Percentiles rank a stretch among this genome's conserved stretches.
phyloP scores from a whole-genome alignment of 192 early-diverging fungal species.

The Coemansia sp. region DNA sequence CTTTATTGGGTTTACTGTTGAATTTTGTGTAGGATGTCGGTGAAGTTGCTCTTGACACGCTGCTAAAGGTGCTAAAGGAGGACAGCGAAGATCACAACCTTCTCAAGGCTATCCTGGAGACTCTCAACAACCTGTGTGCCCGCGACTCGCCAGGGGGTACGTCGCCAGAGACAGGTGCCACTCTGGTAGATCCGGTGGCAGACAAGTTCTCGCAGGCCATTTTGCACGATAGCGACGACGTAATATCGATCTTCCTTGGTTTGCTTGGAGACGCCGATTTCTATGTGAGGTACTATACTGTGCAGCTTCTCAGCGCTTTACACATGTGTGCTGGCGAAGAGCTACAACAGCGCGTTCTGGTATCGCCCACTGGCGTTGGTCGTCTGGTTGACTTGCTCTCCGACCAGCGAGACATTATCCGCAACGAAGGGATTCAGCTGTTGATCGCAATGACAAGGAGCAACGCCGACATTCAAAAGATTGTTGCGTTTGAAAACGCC shows the following conservation, averaged over 20 bases:
- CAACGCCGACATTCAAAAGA: conserved; percentile 97
- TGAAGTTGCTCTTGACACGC: conserved; percentile 67
- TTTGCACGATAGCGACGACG: conserved; percentile 47
- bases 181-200: conserved; percentile 10
- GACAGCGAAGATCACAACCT: conserved; percentile 86
- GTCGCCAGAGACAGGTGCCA: conserved; percentile 2
- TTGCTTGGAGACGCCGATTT: conserved; percentile 91
- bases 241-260: conserved; percentile 81
- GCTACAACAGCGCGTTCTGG: conserved; percentile 84
- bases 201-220: conserved; percentile 47
- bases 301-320: conserved; percentile 82
- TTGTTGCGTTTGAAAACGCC: conserved; percentile 97
- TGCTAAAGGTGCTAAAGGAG: conserved; percentile 74
- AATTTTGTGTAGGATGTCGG: conserved; percentile 73
- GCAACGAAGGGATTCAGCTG: conserved; percentile 93
- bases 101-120: conserved; percentile 83
- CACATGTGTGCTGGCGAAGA: conserved; percentile 54
- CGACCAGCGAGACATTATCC: conserved; percentile 90
- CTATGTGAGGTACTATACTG: conserved; percentile 89
- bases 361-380: conserved; percentile 77
- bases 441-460: conserved; percentile 87
- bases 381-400: conserved; percentile 93
- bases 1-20: neutral
- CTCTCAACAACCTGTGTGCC: conserved; percentile 61
- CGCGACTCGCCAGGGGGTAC: conserved; percentile 55